Base-by-base conservation (phyloP, 2,329 filamentous ascomycete species). In the Colletotrichum sublineola region DNA sequence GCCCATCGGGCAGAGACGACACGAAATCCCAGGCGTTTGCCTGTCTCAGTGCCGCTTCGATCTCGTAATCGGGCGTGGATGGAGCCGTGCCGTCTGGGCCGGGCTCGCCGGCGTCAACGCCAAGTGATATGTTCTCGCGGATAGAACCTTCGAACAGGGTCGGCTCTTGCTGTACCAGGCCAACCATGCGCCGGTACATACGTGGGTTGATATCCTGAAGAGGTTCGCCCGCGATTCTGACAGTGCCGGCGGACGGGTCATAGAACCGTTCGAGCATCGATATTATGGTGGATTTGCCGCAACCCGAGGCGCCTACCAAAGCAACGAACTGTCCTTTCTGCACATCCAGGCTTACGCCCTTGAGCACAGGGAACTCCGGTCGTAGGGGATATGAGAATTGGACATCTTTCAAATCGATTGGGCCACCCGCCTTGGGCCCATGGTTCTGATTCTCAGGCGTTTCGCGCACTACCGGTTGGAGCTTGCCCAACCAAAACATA, bases 251-350 rank as follows among this genome's bases (percentile, higher is more conserved):
- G 1, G 53, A 38, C 4, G 73, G 70, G 42, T 76, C 73, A 74
- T 85, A 85, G 75, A 85, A 84, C 1, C 84, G 81, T 69, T 86
- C 82, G 0, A 87, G 77, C 69, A 87, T 80, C 6, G 86, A 84
- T 62, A 92, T 83, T 57, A 89, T 87, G 1, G 90, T 91, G 1
- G 86, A 89, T 77, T 92, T 92, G 1, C 88, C 88, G 63, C 86
- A 88, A 2, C 88, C 88, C 0, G 86, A 87, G 7, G 86, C 80
- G 5, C 88, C 88, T 0, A 90, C 88, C 40, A 90, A 81, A 0
- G 87, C 88, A 1, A 86, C 81, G 55, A 85, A 88, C 48, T 87
- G 81, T 11, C 86, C 86, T 1, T 52, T 52, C 31, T 31, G 82
- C 81, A 60, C 81, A 29, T 20, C 48, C 44, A 31, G 55, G 12